phyloP scores from a whole-genome alignment of 345 rosid species.

The Hibiscus trionum region DNA sequence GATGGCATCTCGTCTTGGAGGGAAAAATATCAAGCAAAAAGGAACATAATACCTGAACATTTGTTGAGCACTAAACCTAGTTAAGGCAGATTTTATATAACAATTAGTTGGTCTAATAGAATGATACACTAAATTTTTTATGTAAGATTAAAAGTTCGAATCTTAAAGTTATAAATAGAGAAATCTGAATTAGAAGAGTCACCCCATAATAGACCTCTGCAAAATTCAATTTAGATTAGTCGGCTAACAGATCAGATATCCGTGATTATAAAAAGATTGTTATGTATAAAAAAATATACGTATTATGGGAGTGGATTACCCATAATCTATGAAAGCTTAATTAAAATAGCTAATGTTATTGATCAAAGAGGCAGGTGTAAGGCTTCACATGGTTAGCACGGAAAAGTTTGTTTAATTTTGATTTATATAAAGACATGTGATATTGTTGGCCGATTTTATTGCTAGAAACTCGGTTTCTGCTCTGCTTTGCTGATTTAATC shows the following conservation, averaged over 20 bases:
- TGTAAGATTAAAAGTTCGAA: too few relatives aligned
- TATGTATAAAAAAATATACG: too few relatives aligned
- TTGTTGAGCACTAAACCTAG: neutral
- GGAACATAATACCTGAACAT: neutral
- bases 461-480: neutral
- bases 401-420: neutral
- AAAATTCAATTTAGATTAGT: too few relatives aligned
- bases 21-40: neutral
- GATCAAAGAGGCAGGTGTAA: neutral
- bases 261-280: too few relatives aligned
- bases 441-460: slow-evolving; percentile 2
- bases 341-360: neutral
- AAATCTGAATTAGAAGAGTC: too few relatives aligned
- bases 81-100: neutral
- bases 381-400: slow-evolving; percentile 14
- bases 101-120: too few relatives aligned
- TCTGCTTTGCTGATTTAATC: slow-evolving; percentile 8
- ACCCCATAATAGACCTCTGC: too few relatives aligned
- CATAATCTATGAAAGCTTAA: slow-evolving; percentile 1
- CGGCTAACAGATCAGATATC: too few relatives aligned
- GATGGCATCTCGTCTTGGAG: neutral
- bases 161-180: too few relatives aligned
- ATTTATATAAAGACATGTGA: neutral
- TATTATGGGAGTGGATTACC: slow-evolving; percentile 2
- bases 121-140: too few relatives aligned